Base-by-base conservation (phyloP, 163 green algal species). In the Scenedesmus sp. region DNA sequence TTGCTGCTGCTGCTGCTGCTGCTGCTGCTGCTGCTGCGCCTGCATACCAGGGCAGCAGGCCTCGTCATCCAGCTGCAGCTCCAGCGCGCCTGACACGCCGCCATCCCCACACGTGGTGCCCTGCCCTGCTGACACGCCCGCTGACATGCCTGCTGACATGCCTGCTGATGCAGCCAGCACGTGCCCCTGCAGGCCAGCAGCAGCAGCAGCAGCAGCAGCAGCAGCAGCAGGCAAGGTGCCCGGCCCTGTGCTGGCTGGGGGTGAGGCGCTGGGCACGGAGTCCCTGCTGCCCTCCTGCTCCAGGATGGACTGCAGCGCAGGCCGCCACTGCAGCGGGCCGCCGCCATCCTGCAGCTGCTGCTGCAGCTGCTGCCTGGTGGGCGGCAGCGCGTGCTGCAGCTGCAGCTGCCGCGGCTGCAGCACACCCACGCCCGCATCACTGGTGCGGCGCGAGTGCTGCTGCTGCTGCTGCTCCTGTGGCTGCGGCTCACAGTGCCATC, bases 1-100 rank as follows among this genome's bases (percentile, higher is more conserved):
- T 7, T 73, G 82, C 55, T 87, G 82, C 8, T 73, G 16, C 46
- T 34, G 1, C 52, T 56, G 54, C 52, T 67, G 52, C 57, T 84
- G 67, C 86, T 84, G 67, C 67, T 62, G n/a, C 20, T 90, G n/a
- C 52, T 67, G 7, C 59, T 13, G 15, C 46, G 77, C 77, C 77
- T 85, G 46, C 77, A 52, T 52, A 3, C 23, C 70, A 13, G 5
- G 23, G 46, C 70, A 46, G 23, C 70, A 79, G 5, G 70, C 70
- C 70, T 52, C 67, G 9, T 84, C 67, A 5, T 90, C 85, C 64
- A 90, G 64, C 85, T 90, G 85, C 62, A 90, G 64, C n/a, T 90
- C 46, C 2, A 90, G 66, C 54, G 57, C 85, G 2, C 64, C 85
- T 26, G 85, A 90, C 62, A 90, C 46, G 15, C 74, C 85, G 23